These are phyloP conservation scores for Thecaphora frezii DNA, from an alignment of 1,284 basidiomycete species.

Conservation along the genomic window DNA sequence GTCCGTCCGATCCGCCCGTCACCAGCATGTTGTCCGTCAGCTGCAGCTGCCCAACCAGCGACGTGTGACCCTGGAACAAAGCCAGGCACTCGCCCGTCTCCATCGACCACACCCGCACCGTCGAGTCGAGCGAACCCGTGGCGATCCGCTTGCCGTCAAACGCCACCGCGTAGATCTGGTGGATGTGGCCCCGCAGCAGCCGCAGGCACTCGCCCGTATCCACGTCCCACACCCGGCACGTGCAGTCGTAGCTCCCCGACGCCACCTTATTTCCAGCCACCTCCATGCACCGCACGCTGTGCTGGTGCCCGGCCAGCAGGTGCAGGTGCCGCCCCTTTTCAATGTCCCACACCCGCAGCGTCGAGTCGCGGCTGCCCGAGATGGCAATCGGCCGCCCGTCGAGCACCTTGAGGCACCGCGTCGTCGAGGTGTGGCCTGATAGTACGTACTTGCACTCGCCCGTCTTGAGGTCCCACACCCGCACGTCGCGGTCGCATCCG, in stretches of 20 bases:
- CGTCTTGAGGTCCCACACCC: constrained; percentile 86
- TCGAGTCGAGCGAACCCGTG: constrained; percentile 72
- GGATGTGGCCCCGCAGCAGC: constrained; percentile 82
- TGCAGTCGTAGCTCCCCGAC: constrained; percentile 86
- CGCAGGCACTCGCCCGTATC: constrained; percentile 70
- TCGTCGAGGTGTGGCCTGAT: constrained; percentile 83
- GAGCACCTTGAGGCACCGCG: constrained; percentile 85
- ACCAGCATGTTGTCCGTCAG: constrained; percentile 73
- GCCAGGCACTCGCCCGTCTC: constrained; percentile 79
- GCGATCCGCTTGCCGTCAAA: constrained; percentile 85
- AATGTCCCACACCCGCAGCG: constrained; percentile 90
- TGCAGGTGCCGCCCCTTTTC: constrained; percentile 73
- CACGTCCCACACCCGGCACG: constrained; percentile 60
- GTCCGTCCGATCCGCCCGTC: constrained; percentile 90
- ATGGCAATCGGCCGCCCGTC: constrained; percentile 84
- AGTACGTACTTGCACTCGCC: constrained; percentile 81
- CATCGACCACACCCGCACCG: constrained; percentile 55
- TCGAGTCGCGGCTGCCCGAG: constrained; percentile 76
- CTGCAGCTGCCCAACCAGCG: constrained; percentile 90
- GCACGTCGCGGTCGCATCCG: constrained; percentile 84
- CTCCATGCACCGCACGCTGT: constrained; percentile 85
- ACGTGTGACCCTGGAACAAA: constrained; percentile 87
- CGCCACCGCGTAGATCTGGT: constrained; percentile 89
- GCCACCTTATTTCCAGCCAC: constrained; percentile 77
- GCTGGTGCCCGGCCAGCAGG: constrained; percentile 75